Evolutionary conservation across 805 yeast genomes (phyloP), one percentile per base, ranked within the genome.

Genomic region (Scheffersomyces stipitis): DNA sequence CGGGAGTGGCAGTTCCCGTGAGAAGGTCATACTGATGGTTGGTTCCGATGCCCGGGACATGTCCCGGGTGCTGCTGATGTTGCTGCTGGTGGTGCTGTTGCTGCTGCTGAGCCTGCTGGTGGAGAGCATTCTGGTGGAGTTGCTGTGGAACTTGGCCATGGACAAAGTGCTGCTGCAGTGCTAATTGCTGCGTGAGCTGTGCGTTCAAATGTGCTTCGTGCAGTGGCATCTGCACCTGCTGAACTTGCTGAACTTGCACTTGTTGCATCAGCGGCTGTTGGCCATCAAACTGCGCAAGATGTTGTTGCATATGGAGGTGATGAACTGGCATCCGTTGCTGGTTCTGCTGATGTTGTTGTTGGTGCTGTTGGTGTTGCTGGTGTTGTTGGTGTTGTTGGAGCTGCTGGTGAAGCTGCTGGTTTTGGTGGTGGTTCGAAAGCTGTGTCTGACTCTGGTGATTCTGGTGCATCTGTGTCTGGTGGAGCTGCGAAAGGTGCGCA

Each of bases 311-410:
- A 14, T 34, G 42, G 17, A 39, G 48, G 17, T 40, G 44, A 14
- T 36, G 40, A 31, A 33, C 41, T 15, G 24, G 10, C 24, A 20
- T 20, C 10, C 24, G 7, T 10, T 20, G 24, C 24, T 7, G 24
- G 10, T 7, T 10, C 81, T 41, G 60, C 49, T 13, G 45, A 3
- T 29, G 34, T 14, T 37, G 41, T 12, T 34, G 44, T n/a, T 35
- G 42, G 27, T 30, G 39, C 15, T 26, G 34, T 3, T 14, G 26
- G n/a, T n/a, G n/a, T 10, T 7, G 7, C 24, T 20, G 24, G 24
- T 20, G 24, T 10, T 20, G 24, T 20, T 20, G 24, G 10, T 7
- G 24, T 7, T 20, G 9, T 7, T 7, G 24, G 7, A 7, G 24
- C 9, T 20, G 24, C 24, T 20, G 24, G 24, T 20, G 24, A 7